Conservation (phyloP, 306 rosid genomes). For the Biancaea sappan region DNA sequence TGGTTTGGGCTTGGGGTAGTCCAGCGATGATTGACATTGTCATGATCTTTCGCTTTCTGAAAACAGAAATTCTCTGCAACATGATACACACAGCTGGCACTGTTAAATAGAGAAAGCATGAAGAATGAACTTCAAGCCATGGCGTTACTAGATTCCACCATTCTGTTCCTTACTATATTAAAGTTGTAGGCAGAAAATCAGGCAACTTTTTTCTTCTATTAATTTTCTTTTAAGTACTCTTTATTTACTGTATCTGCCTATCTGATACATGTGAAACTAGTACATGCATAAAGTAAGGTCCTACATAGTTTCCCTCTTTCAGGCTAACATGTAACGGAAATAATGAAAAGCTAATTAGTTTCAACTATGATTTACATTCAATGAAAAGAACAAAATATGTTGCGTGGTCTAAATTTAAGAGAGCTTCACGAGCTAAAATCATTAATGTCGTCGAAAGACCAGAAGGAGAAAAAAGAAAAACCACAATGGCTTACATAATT, state of each 20-base stretch:
- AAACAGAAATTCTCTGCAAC: neutral
- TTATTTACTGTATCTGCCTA: no score
- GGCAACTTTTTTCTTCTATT: neutral
- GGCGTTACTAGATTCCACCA: constrained; percentile 8
- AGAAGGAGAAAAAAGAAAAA: neutral
- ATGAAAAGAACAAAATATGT: neutral
- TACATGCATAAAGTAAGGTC: neutral
- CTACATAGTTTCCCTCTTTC: neutral
- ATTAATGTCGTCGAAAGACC: neutral
- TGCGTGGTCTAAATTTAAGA: neutral
- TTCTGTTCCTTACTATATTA: neutral
- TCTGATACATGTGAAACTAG: neutral
- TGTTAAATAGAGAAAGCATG: neutral
- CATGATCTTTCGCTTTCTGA: neutral
- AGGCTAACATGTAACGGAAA: neutral
- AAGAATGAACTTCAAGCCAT: neutral
- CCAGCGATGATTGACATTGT: neutral
- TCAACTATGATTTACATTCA: no score
- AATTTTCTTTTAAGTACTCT: no score
- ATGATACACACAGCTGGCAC: constrained; percentile 9
- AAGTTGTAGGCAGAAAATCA: neutral
- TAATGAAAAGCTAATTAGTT: neutral
- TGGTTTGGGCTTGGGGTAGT: neutral
- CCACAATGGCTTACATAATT: neutral
- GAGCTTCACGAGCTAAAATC: neutral